Evolutionary conservation across 2,329 filamentous ascomycete genomes (phyloP).

Genomic region (Aspergillus ustus): DNA sequence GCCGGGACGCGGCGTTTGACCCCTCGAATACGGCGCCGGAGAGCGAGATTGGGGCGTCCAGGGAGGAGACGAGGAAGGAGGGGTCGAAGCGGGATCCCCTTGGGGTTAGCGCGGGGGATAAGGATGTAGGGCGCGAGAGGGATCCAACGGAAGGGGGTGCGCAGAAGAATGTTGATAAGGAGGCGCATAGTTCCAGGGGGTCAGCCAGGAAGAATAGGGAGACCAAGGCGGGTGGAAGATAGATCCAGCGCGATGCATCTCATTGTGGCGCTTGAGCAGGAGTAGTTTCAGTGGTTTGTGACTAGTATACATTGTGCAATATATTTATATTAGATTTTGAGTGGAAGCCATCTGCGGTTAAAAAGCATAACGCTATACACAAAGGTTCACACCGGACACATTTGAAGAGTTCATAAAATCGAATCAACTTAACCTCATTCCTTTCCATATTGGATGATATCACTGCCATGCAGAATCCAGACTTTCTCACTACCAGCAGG

Average conservation of each 20-base stretch:
- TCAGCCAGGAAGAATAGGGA: constrained; percentile 40
- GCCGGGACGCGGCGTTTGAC: constrained; percentile 70
- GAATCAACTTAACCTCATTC: constrained; percentile 19
- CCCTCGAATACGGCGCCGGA: constrained; percentile 71
- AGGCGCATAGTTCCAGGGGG: constrained; percentile 44
- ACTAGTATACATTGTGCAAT: background rate
- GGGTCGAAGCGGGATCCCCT: constrained; percentile 55
- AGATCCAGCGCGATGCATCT: background rate
- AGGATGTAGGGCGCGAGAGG: constrained; percentile 58
- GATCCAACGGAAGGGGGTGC: constrained; percentile 49
- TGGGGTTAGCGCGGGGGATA: constrained; percentile 65
- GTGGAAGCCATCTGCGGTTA: background rate
- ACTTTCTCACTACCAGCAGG: constrained; percentile 46
- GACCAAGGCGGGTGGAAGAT: constrained; percentile 20
- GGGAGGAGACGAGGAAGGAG: constrained; percentile 44
- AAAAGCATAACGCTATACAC: background rate
- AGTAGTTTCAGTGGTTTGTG: background rate
- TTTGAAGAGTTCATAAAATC: background rate
- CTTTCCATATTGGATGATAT: constrained; percentile 41
- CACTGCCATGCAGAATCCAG: constrained; percentile 42
- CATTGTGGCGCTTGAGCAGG: background rate
- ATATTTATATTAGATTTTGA: background rate
- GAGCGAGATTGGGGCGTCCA: constrained; percentile 46
- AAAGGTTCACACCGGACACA: background rate
- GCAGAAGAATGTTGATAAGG: constrained; percentile 43